Evolutionary conservation across 345 rosid species (phyloP).

Genomic region (Eucalyptus regnans): DNA sequence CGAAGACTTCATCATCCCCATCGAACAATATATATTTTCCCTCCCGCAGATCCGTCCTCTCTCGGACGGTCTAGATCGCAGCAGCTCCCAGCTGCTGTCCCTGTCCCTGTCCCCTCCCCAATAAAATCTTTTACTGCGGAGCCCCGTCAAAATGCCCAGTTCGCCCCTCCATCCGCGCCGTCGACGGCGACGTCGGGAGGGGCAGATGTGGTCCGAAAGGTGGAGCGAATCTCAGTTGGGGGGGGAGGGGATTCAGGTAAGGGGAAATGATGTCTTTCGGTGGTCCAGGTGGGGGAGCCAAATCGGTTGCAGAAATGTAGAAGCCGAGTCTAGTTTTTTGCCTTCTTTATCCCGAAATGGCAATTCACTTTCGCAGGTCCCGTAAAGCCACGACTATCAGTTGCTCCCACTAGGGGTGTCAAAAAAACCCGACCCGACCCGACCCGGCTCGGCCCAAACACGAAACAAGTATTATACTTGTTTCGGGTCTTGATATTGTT

Average conservation of each 20-base stretch:
- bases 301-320: neutral
- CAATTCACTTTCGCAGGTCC: constrained; percentile 42
- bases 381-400: constrained; percentile 53
- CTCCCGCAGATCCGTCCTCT: neutral
- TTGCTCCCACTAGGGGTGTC: constrained; percentile 9
- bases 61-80: neutral
- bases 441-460: too few relatives aligned
- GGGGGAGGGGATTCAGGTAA: neutral
- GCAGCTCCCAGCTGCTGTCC: neutral
- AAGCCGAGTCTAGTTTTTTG: constrained; percentile 8
- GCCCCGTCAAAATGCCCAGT: neutral
- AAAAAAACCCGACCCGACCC: too few relatives aligned
- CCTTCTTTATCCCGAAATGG: constrained; percentile 18
- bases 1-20: neutral
- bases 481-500: too few relatives aligned
- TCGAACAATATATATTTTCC: neutral
- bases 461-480: too few relatives aligned
- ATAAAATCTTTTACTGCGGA: neutral
- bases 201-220: constrained; percentile 6
- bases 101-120: neutral
- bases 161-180: neutral
- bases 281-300: neutral
- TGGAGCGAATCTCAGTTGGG: neutral
- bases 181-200: constrained; percentile 5
- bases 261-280: constrained; percentile 5